Evolutionary conservation across 2,329 filamentous ascomycete genomes (phyloP).

Genomic region (Phyllachora maydis): DNA sequence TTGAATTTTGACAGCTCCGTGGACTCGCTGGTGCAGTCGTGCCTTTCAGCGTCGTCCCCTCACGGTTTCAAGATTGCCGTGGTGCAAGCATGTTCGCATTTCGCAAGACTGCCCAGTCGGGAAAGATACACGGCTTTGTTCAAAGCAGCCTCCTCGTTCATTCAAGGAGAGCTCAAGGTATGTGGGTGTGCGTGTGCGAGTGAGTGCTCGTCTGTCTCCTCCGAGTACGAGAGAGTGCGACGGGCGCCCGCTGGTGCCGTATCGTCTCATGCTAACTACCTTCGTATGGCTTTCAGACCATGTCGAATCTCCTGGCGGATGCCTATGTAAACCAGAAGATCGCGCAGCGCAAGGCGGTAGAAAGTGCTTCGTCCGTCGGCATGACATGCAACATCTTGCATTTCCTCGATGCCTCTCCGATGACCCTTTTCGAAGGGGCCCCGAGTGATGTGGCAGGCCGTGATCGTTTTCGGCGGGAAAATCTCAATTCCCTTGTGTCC

Average conservation of each 20-base stretch:
- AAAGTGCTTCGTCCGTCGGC: slow-evolving; percentile 15
- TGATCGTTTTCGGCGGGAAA: slow-evolving; percentile 18
- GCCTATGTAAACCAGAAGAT: slow-evolving; percentile 16
- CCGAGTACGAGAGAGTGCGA: too few relatives aligned
- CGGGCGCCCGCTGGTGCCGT: too few relatives aligned
- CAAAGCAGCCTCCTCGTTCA: slow-evolving; percentile 29
- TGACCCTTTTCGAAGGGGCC: slow-evolving; percentile 21
- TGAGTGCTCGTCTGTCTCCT: too few relatives aligned
- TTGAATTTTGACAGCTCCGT: slow-evolving; percentile 38
- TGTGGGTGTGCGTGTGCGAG: slow-evolving; percentile 3
- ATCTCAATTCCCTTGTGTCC: slow-evolving; percentile 29
- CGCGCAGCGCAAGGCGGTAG: slow-evolving; percentile 17
- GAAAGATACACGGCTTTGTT: slow-evolving; percentile 33
- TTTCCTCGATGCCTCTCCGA: slow-evolving; percentile 33
- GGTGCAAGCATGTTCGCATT: slow-evolving; percentile 40
- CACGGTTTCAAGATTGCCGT: slow-evolving; percentile 39
- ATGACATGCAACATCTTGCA: slow-evolving; percentile 31
- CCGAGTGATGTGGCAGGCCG: slow-evolving; percentile 13
- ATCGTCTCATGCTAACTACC: too few relatives aligned
- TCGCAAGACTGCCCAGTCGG: slow-evolving; percentile 29
- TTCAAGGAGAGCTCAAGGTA: slow-evolving; percentile 35
- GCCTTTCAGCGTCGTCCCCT: slow-evolving; percentile 34
- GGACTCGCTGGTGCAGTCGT: slow-evolving; percentile 30
- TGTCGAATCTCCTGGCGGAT: slow-evolving; percentile 16
- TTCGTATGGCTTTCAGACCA: too few relatives aligned